phyloP scores from a whole-genome alignment of 2,329 filamentous ascomycete genomes.

The Colletotrichum paranaense region DNA sequence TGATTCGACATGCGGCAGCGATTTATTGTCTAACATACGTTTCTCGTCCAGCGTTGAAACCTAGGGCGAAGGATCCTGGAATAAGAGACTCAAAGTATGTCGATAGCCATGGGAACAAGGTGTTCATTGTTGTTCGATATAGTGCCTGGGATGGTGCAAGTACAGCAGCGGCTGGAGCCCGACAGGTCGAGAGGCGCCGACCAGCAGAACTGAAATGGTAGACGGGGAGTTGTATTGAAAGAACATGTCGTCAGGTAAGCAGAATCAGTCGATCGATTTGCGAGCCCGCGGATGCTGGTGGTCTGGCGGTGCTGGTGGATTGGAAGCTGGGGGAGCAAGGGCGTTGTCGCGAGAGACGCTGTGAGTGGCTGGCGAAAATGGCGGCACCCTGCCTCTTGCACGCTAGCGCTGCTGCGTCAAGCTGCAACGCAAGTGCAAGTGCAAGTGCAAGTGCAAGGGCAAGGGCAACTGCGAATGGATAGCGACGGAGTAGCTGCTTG shows the following conservation, averaged over 20 bases:
- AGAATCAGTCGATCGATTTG: slow-evolving; percentile 30
- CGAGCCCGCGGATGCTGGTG: not conserved
- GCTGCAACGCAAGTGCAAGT: slow-evolving; percentile 8
- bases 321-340: slow-evolving; percentile 10
- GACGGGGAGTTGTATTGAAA: not conserved
- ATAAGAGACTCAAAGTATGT: not conserved
- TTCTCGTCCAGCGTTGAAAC: not conserved
- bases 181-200: not conserved
- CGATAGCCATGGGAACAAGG: not conserved
- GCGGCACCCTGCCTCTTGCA: slow-evolving; percentile 21
- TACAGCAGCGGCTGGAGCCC: slow-evolving; percentile 14
- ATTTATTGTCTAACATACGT: not conserved
- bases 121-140: not conserved
- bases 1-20: slow-evolving; percentile 17
- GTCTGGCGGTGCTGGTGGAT: not conserved
- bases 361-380: slow-evolving; percentile 15
- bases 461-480: not conserved
- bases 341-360: slow-evolving; percentile 11
- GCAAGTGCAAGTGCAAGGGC: not conserved
- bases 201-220: slow-evolving; percentile 1
- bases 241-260: slow-evolving; percentile 7
- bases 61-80: not conserved
- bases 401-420: slow-evolving; percentile 30
- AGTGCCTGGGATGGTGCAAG: slow-evolving; percentile 3
- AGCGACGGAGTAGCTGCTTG: too few species aligned